Evolutionary conservation across 1,139 yeast species (phyloP).

Genomic region (Nakaseomyces sp.): DNA sequence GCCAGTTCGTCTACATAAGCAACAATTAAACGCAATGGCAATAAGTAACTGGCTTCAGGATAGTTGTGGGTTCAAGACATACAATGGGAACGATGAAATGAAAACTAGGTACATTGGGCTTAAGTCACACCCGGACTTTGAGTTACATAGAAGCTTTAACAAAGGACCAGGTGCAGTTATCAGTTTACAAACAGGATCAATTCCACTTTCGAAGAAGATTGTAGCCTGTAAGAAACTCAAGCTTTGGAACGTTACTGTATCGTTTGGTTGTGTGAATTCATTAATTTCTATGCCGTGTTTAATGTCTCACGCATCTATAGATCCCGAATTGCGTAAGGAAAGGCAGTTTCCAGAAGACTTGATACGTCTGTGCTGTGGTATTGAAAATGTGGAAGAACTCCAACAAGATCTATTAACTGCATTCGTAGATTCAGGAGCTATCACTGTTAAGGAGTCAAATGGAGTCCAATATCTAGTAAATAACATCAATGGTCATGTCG

Average conservation of each 20-base stretch:
- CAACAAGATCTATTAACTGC: conserved; percentile 70
- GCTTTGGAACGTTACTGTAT: conserved; percentile 81
- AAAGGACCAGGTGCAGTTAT: conserved; percentile 86
- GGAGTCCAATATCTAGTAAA: conserved; percentile 23
- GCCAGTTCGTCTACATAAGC: conserved; percentile 77
- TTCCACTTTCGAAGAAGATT: conserved; percentile 57
- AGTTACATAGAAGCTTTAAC: conserved; percentile 67
- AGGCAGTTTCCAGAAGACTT: conserved; percentile 88
- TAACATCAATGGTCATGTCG: conserved; percentile 18
- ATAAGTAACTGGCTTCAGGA: conserved; percentile 67
- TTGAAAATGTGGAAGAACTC: conserved; percentile 39
- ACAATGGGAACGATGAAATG: conserved; percentile 11
- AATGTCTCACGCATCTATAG: conserved; percentile 96
- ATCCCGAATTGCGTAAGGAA: conserved; percentile 74
- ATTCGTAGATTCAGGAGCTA: conserved; percentile 49
- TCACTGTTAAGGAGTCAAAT: conserved; percentile 21
- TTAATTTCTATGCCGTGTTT: conserved; percentile 86
- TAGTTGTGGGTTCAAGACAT: conserved; percentile 41
- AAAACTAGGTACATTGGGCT: conserved; percentile 82
- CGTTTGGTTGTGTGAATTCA: conserved; percentile 91
- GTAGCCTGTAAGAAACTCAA: conserved; percentile 56
- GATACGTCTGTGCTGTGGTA: conserved; percentile 81
- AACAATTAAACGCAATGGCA: conserved; percentile 66
- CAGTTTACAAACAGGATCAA: conserved; percentile 77
- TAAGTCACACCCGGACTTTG: conserved; percentile 70